A percentile compares a stretch with the other conserved stretches of the same genome.
Evolutionary conservation across 495 filamentous ascomycete species (phyloP).

Genomic region (Podospora pseudopauciseta): DNA sequence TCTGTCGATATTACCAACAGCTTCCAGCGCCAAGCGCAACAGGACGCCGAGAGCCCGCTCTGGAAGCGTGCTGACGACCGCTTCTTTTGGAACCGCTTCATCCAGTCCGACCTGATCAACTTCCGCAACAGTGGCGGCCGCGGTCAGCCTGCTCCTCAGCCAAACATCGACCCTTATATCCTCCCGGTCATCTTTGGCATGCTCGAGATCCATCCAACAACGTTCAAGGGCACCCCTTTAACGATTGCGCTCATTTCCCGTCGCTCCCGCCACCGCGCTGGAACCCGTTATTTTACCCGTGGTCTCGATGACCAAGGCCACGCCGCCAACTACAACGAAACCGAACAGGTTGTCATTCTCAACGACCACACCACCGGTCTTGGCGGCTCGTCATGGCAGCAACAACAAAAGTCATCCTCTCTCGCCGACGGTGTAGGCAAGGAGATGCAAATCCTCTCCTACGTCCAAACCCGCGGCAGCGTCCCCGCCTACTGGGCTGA

Average conservation of each 20-base stretch:
- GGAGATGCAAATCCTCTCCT: constrained; percentile 85
- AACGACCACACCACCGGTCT: constrained; percentile 71
- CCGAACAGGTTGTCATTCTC: constrained; percentile 83
- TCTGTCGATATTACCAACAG: constrained; percentile 90
- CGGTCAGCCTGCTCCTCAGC: constrained; percentile 62
- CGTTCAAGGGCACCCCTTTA: constrained; percentile 73
- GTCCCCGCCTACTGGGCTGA: constrained; percentile 95
- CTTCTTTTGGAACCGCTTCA: constrained; percentile 97
- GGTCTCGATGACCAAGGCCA: constrained; percentile 91
- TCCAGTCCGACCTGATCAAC: constrained; percentile 87
- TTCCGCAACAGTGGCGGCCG: constrained; percentile 57
- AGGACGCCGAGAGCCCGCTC: constrained; percentile 63
- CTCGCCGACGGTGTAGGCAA: constrained; percentile 46
- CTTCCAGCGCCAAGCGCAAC: constrained; percentile 84
- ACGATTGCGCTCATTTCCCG: constrained; percentile 86
- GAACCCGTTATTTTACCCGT: constrained; percentile 90
- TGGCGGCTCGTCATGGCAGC: constrained; percentile 70
- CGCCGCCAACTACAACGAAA: constrained; percentile 97
- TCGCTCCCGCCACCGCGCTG: constrained; percentile 77
- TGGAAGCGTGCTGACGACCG: constrained; percentile 94
- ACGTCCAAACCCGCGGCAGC: constrained; percentile 93
- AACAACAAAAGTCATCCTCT: constrained; percentile 32
- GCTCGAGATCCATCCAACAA: constrained; percentile 78
- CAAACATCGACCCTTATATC: constrained; percentile 85
- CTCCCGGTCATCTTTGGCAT: constrained; percentile 93